phyloP scores from a whole-genome alignment of 306 rosid genomes.

The Carpinus fangiana region DNA sequence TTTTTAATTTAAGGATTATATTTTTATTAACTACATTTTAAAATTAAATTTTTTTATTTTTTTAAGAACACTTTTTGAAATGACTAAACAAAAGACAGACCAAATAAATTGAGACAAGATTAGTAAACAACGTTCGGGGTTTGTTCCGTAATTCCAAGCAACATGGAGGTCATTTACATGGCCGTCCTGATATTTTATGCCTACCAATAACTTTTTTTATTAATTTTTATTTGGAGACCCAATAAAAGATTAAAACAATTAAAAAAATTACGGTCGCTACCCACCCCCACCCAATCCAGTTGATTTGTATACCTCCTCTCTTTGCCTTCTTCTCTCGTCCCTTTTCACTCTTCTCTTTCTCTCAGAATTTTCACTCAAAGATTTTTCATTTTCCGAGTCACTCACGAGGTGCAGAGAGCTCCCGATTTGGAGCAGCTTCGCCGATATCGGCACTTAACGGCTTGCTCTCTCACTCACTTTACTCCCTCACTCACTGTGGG shows the following conservation, averaged over 20 bases:
- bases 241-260: neutral
- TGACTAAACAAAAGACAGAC: neutral
- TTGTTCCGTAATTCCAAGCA: conserved; percentile 9
- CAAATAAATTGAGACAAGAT: neutral
- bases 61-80: neutral
- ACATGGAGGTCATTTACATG: neutral
- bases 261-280: conserved; percentile 38
- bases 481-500: neutral
- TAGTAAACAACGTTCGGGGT: neutral
- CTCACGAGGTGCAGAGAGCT: conserved; percentile 25
- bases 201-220: neutral
- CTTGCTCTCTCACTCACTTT: conserved; percentile 1
- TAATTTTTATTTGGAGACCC: neutral
- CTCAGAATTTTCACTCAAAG: conserved; percentile 6
- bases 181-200: neutral
- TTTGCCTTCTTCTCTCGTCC: neutral
- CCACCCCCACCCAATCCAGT: conserved; percentile 63
- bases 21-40: no score
- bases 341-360: conserved; percentile 45
- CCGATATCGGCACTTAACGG: neutral
- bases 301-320: conserved; percentile 20
- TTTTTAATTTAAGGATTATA: no score
- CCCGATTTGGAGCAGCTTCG: conserved; percentile 32
- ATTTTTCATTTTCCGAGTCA: neutral
- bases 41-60: no score